Percentiles rank a stretch among this genome's conserved stretches.
These are phyloP conservation scores for Solanum lignicaule DNA, from an alignment of 257 asterid species.

Conservation along the genomic window DNA sequence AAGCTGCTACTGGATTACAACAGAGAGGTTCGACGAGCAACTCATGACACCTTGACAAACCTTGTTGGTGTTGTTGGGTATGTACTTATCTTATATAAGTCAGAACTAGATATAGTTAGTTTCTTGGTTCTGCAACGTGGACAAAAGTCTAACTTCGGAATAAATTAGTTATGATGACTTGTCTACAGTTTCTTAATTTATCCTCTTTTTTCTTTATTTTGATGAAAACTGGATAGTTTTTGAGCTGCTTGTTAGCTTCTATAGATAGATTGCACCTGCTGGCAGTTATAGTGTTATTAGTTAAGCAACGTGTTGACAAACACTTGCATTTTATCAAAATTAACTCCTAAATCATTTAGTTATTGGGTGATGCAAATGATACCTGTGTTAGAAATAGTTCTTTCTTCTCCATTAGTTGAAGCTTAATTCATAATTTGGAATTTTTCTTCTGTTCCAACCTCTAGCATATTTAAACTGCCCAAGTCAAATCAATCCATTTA, in stretches of 20 bases:
- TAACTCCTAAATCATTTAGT: neutral
- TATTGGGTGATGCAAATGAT: neutral
- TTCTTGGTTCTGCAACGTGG: neutral
- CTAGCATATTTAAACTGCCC: neutral
- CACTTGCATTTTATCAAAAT: neutral
- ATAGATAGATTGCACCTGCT: neutral
- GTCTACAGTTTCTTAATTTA: neutral
- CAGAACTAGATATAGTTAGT: neutral
- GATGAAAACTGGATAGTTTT: neutral
- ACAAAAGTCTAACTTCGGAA: neutral
- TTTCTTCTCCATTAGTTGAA: neutral
- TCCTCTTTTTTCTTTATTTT: neutral
- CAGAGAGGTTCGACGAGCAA: slow-evolving; percentile 94
- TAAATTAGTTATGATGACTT: neutral
- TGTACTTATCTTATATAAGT: slow-evolving; percentile 12
- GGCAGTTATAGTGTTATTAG: neutral
- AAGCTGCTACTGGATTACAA: slow-evolving; percentile 85
- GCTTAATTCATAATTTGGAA: neutral
- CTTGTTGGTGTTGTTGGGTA: slow-evolving; percentile 70
- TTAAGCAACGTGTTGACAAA: neutral
- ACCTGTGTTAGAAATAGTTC: neutral
- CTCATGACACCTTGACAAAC: slow-evolving; percentile 85
- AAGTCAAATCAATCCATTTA: neutral
- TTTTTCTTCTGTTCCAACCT: neutral
- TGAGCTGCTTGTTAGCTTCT: neutral